These are phyloP conservation scores for Leccinum fibrillosum DNA, from an alignment of 768 basidiomycete genomes.

Conservation along the genomic window DNA sequence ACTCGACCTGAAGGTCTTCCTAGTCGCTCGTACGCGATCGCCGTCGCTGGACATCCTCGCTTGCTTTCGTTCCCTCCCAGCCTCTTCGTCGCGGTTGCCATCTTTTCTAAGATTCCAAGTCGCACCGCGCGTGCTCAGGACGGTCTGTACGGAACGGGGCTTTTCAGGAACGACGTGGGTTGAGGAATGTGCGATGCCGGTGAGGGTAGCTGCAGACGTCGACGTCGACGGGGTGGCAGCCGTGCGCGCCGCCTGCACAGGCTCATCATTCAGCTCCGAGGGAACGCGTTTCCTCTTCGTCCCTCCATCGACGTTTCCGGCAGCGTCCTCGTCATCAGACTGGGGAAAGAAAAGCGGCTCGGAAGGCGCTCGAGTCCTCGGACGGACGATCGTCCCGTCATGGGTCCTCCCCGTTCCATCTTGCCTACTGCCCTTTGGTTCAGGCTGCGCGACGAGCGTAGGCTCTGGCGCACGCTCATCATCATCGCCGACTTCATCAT, in stretches of 20 bases:
- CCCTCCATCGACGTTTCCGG: background rate
- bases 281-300: background rate
- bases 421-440: background rate
- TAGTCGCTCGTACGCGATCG: slow-evolving; percentile 7
- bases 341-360: slow-evolving; percentile 28
- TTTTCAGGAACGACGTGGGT: no score
- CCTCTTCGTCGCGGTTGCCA: slow-evolving; percentile 10
- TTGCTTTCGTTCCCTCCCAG: slow-evolving; percentile 38
- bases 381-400: background rate
- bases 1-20: slow-evolving; percentile 41
- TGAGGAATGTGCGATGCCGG: no score
- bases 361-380: slow-evolving; percentile 11
- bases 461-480: slow-evolving; percentile 13
- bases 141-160: no score
- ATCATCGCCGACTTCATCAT: background rate
- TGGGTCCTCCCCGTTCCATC: background rate
- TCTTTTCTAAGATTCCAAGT: slow-evolving; percentile 41
- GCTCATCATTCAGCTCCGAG: background rate
- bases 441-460: slow-evolving; percentile 14
- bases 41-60: slow-evolving; percentile 19
- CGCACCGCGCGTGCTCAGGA: no score
- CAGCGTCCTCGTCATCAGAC: slow-evolving; percentile 13
- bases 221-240: background rate
- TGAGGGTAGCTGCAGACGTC: no score
- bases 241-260: background rate